Evolutionary conservation across 345 rosid species (phyloP).

Genomic region (Draba incana): DNA sequence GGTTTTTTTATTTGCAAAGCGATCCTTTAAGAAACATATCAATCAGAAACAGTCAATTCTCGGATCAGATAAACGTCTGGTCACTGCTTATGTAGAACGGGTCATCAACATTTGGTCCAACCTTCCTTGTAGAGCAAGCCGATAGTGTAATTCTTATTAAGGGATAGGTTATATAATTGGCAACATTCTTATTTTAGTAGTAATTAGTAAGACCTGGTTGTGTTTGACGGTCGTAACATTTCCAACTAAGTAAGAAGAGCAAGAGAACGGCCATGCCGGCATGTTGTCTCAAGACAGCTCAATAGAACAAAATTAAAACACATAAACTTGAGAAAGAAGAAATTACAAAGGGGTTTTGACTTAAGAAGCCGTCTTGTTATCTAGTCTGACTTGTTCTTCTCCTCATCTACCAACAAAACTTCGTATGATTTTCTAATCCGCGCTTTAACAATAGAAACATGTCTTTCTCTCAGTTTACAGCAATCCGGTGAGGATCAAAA

Average conservation of each 20-base stretch:
- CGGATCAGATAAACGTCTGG: no score
- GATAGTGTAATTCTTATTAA: background rate
- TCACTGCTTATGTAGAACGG: background rate
- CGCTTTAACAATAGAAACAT: constrained; percentile 1
- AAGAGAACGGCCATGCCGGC: constrained; percentile 28
- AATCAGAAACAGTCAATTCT: no score
- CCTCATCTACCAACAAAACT: constrained; percentile 26
- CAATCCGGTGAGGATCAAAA: constrained; percentile 18
- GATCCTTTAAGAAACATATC: no score
- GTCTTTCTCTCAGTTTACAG: constrained; percentile 21
- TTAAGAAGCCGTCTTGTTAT: constrained; percentile 12
- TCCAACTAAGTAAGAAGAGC: background rate
- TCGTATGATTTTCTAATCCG: background rate
- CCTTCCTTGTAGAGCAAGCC: constrained; percentile 29
- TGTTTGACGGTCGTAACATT: background rate
- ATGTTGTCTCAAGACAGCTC: constrained; percentile 38
- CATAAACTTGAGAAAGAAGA: constrained; percentile 23
- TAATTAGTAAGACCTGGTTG: constrained; percentile 7
- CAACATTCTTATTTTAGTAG: constrained; percentile 31
- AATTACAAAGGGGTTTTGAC: constrained; percentile 29
- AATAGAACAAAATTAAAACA: background rate
- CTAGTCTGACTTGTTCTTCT: constrained; percentile 36
- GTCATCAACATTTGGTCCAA: background rate
- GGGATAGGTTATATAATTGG: constrained; percentile 2
- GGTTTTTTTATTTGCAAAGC: no score